These are phyloP conservation scores for Glycine soja DNA, from an alignment of 306 rosid genomes.

Conservation along the genomic window DNA sequence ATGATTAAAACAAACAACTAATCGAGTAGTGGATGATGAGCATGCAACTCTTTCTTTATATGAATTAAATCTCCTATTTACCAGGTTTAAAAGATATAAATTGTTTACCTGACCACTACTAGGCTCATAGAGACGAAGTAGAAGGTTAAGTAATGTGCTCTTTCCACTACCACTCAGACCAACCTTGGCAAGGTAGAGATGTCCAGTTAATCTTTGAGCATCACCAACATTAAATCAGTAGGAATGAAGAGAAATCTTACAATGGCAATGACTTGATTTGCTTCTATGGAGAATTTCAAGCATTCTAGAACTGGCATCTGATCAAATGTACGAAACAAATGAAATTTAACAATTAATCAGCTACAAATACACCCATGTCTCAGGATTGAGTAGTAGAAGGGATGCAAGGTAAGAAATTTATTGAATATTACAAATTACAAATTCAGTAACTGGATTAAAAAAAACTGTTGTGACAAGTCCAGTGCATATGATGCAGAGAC, in stretches of 20 bases:
- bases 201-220: constrained; percentile 36
- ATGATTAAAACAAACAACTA: too few species aligned
- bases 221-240: constrained; percentile 33
- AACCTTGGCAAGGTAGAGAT: constrained; percentile 58
- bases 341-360: constrained; percentile 26
- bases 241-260: constrained; percentile 55
- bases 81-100: constrained; percentile 26
- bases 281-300: constrained; percentile 62
- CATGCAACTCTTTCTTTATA: too few species aligned
- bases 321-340: constrained; percentile 38
- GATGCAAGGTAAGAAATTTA: neutral
- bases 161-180: constrained; percentile 98
- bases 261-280: constrained; percentile 80
- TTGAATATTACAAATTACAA: neutral
- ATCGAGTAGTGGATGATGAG: too few species aligned
- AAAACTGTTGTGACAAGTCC: neutral
- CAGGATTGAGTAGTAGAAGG: constrained; percentile 10
- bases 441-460: neutral
- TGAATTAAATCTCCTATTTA: constrained; percentile 7
- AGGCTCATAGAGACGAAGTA: constrained; percentile 93
- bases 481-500: neutral
- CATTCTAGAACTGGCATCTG: constrained; percentile 69
- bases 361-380: constrained; percentile 11
- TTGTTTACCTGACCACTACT: constrained; percentile 79
- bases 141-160: constrained; percentile 85